These are phyloP conservation scores for Linnemannia elongata DNA, from an alignment of 192 early-diverging fungal species.

Conservation along the genomic window DNA sequence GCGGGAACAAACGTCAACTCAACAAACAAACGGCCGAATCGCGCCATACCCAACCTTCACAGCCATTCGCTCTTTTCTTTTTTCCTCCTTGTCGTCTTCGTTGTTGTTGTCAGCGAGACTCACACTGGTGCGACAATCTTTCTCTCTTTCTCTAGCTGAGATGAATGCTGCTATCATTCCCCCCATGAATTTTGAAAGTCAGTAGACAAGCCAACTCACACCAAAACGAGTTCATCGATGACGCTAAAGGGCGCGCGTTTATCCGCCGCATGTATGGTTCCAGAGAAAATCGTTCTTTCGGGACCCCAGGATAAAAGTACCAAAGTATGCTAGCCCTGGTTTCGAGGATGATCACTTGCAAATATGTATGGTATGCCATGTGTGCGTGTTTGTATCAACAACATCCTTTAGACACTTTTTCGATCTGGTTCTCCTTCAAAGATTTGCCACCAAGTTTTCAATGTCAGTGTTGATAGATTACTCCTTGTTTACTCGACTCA, in stretches of 20 bases:
- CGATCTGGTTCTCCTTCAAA: too few species aligned
- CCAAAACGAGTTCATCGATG: not conserved
- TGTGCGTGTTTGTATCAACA: too few species aligned
- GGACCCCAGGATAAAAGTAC: not conserved
- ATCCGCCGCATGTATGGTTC: too few species aligned
- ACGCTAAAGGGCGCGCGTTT: not conserved
- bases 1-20: not conserved
- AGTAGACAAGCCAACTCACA: not conserved
- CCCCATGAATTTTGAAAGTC: not conserved
- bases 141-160: not conserved
- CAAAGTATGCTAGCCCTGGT: too few species aligned
- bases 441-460: too few species aligned
- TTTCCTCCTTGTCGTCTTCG: too few species aligned
- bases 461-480: too few species aligned
- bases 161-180: not conserved
- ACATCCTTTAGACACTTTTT: too few species aligned
- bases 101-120: too few species aligned
- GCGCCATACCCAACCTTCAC: not conserved
- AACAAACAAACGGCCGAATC: constrained; percentile 8
- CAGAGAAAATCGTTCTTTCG: not conserved
- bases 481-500: not conserved
- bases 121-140: too few species aligned
- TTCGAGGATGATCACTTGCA: too few species aligned
- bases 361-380: too few species aligned
- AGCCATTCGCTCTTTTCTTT: not conserved